Evolutionary conservation across 306 rosid species (phyloP).

Genomic region (Gynostemma pentaphyllum): DNA sequence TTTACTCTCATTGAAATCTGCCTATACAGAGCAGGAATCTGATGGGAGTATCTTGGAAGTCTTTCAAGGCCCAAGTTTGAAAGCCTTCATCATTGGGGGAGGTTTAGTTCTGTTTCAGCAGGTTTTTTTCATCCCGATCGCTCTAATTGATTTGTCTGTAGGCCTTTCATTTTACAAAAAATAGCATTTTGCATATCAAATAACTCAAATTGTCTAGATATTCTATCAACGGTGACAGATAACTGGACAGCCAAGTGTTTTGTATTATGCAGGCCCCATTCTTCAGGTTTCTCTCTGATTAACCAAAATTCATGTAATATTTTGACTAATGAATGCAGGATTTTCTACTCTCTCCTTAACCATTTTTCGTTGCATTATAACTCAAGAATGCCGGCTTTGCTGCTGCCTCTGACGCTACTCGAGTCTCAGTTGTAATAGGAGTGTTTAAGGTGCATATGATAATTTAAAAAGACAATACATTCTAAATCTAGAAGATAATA

Average conservation of each 20-base stretch:
- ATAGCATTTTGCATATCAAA: constrained; percentile 6
- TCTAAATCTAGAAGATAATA: constrained; percentile 7
- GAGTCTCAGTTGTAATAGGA: constrained; percentile 90
- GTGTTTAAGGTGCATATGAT: constrained; percentile 60
- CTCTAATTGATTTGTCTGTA: background rate
- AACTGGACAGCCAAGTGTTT: constrained; percentile 97
- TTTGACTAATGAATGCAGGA: constrained; percentile 62
- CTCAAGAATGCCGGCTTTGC: constrained; percentile 85
- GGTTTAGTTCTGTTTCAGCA: constrained; percentile 95
- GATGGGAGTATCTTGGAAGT: constrained; percentile 84
- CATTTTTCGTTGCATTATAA: constrained; percentile 4
- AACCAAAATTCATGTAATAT: background rate
- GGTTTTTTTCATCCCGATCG: constrained; percentile 30
- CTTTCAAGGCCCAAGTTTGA: constrained; percentile 86
- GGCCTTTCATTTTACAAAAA: background rate
- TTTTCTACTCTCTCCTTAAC: constrained; percentile 43
- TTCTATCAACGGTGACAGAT: constrained; percentile 46
- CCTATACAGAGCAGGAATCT: constrained; percentile 62
- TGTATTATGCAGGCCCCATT: constrained; percentile 86
- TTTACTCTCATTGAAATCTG: constrained; percentile 48
- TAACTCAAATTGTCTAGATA: constrained; percentile 21
- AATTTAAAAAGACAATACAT: background rate
- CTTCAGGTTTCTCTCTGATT: constrained; percentile 57
- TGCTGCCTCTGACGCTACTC: constrained; percentile 90
- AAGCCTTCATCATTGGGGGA: constrained; percentile 77